Evolutionary conservation across 2,329 filamentous ascomycete species (phyloP).

Genomic region (Albophoma yamanashiensis): DNA sequence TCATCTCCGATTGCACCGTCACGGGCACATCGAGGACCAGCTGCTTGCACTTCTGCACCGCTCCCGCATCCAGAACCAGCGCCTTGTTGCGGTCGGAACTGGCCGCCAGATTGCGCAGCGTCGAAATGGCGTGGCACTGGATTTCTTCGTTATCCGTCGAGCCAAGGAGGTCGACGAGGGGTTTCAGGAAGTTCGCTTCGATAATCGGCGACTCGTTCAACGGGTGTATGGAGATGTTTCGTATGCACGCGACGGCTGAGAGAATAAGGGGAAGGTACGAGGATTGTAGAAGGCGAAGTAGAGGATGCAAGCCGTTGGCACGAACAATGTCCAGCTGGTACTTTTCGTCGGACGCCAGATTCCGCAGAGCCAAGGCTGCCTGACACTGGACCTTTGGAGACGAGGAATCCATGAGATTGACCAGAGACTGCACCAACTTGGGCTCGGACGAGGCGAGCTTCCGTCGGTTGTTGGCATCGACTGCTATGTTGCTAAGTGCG

Average conservation of each 20-base stretch:
- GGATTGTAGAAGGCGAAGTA: constrained; percentile 84
- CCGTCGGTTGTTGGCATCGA: constrained; percentile 82
- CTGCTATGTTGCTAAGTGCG: constrained; percentile 94
- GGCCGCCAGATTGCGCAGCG: constrained; percentile 85
- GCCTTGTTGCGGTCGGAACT: constrained; percentile 98
- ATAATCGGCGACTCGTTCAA: constrained; percentile 98
- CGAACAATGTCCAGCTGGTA: constrained; percentile 97
- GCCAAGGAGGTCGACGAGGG: constrained; percentile 84
- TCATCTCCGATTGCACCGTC: constrained; percentile 98
- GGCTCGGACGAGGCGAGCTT: constrained; percentile 85
- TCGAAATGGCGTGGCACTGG: constrained; percentile 97
- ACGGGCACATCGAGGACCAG: constrained; percentile 86
- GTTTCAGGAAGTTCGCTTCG: constrained; percentile 90
- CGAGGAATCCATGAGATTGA: constrained; percentile 93
- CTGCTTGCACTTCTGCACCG: constrained; percentile 97
- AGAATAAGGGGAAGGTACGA: constrained; percentile 93
- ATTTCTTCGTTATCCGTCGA: constrained; percentile 98
- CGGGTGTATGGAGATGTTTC: constrained; percentile 97
- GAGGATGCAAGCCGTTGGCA: constrained; percentile 71
- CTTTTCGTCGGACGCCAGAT: constrained; percentile 94
- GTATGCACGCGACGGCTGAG: constrained; percentile 93
- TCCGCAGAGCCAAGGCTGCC: constrained; percentile 84
- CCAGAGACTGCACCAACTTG: constrained; percentile 83
- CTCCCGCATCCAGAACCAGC: constrained; percentile 89
- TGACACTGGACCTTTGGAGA: constrained; percentile 98